Conservation (phyloP, 2,329 filamentous ascomycete genomes). For the Pseudocercospora musae region DNA sequence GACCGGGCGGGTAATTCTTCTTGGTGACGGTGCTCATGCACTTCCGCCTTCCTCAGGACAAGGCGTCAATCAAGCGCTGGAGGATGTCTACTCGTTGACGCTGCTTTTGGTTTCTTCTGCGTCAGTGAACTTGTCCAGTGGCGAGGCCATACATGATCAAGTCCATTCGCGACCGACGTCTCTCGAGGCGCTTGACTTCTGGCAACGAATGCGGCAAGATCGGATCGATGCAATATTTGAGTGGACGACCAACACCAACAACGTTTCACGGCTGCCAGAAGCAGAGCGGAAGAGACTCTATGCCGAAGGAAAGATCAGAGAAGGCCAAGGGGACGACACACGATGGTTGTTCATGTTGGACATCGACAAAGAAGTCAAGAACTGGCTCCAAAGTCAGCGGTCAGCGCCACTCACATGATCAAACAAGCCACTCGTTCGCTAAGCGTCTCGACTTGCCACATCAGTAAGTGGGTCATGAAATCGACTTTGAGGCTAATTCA, state of each 20-base stretch:
- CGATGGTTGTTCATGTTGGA: conserved; percentile 20
- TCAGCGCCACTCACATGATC: background rate
- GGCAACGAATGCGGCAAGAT: conserved; percentile 26
- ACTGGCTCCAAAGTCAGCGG: conserved; percentile 10
- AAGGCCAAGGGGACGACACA: conserved; percentile 19
- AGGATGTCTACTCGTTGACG: conserved; percentile 51
- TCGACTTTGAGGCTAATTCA: too few relatives aligned
- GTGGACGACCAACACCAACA: conserved; percentile 21
- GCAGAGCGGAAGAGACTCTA: conserved; percentile 21
- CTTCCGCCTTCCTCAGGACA: conserved; percentile 54
- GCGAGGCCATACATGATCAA: background rate
- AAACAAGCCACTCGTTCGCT: background rate
- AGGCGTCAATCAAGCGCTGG: conserved; percentile 55
- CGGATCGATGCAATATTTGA: conserved; percentile 24
- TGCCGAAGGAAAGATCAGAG: conserved; percentile 20
- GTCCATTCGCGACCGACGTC: background rate
- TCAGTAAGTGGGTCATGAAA: background rate
- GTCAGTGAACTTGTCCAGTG: background rate
- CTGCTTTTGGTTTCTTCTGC: conserved; percentile 34
- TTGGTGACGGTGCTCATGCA: conserved; percentile 59
- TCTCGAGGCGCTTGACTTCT: conserved; percentile 19
- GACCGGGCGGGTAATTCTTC: conserved; percentile 48
- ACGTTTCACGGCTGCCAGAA: conserved; percentile 25
- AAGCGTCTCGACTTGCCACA: background rate
- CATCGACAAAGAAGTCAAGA: conserved; percentile 19